phyloP scores from a whole-genome alignment of 805 yeast species.

The Kregervanrija pseudodelftensis region DNA sequence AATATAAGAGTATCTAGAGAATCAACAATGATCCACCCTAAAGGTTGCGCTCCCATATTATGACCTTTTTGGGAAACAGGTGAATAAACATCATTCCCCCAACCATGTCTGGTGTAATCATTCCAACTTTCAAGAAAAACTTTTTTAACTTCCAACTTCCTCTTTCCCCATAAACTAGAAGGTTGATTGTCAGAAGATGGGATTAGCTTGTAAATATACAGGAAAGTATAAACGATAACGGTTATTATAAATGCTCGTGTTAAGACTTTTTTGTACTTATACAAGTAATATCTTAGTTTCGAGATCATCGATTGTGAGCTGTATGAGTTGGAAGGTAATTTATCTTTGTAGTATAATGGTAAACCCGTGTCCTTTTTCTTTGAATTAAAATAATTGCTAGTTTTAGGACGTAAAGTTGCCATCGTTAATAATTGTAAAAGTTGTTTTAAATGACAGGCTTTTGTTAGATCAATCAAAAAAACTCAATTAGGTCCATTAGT shows the following conservation, averaged over 20 bases:
- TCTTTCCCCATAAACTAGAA: conserved; percentile 34
- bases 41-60: conserved; percentile 73
- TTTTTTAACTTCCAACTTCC: conserved; percentile 52
- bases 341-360: conserved; percentile 47
- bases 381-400: not conserved
- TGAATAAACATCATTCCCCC: conserved; percentile 76
- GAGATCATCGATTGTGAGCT: conserved; percentile 4
- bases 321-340: conserved; percentile 17
- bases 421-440: not conserved
- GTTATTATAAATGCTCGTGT: too few species aligned
- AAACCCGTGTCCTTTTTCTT: conserved; percentile 23
- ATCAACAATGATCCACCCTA: conserved; percentile 93
- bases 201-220: not conserved
- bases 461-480: too few species aligned
- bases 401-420: conserved; percentile 12
- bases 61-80: conserved; percentile 58
- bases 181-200: not conserved
- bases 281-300: too few species aligned
- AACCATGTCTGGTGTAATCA: conserved; percentile 65
- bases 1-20: conserved; percentile 74
- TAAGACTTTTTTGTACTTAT: too few species aligned
- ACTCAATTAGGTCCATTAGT: too few species aligned
- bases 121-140: conserved; percentile 74
- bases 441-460: too few species aligned
- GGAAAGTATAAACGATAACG: too few species aligned